phyloP scores from a whole-genome alignment of 139 green algal species.

The Penium margaritaceum region DNA sequence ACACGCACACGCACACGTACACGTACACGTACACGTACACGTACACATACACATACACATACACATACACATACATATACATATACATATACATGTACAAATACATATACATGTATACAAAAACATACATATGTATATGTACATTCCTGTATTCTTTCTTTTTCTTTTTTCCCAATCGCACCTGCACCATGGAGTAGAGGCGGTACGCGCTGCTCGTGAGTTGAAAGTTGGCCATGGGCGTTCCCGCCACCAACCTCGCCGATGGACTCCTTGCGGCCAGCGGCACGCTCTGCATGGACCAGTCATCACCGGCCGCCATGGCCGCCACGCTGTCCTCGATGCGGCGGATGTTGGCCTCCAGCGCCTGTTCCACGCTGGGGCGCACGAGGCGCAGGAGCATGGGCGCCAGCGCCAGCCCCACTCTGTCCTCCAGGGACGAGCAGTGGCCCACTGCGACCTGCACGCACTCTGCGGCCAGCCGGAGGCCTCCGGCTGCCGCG shows the following conservation, averaged over 20 bases:
- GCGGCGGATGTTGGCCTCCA: constrained; percentile 36
- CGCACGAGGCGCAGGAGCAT: constrained; percentile 30
- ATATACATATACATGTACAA: no score
- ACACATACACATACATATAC: no score
- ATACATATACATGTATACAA: no score
- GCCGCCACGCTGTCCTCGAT: constrained; percentile 40
- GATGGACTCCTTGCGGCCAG: background rate
- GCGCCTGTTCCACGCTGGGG: constrained; percentile 36
- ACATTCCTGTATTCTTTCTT: no score
- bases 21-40: background rate
- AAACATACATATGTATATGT: no score
- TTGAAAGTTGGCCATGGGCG: constrained; percentile 1
- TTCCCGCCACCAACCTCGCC: background rate
- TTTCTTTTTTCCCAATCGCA: no score
- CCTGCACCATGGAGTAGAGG: constrained; percentile 44
- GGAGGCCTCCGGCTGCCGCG: constrained; percentile 31
- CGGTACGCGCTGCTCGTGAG: constrained; percentile 40
- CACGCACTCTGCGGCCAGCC: constrained; percentile 41
- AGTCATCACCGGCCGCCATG: constrained; percentile 37
- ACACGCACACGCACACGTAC: background rate
- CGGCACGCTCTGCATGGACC: constrained; percentile 10
- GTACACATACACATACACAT: no score
- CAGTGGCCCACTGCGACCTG: constrained; percentile 45
- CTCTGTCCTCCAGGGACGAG: constrained; percentile 25
- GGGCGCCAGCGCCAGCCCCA: constrained; percentile 27